Evolutionary conservation across 2,329 filamentous ascomycete species (phyloP).

Genomic region (Bimuria novae-zelandiae): DNA sequence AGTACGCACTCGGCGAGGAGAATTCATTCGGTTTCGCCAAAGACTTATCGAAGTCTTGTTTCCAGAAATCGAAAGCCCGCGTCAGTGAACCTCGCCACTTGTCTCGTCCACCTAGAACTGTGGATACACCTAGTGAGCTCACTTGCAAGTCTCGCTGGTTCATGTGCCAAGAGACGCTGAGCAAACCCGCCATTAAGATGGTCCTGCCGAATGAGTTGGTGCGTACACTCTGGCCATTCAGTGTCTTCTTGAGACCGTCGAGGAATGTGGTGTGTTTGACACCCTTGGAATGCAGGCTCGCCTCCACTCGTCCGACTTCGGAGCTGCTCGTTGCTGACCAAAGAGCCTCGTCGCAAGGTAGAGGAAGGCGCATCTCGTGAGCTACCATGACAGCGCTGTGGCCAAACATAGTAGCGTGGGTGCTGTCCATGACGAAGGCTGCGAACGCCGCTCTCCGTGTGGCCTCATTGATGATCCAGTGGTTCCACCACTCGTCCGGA

Average conservation of each 20-base stretch:
- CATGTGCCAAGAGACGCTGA: constrained; percentile 97
- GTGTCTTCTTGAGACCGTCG: constrained; percentile 85
- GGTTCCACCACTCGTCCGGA: constrained; percentile 89
- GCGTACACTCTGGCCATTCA: constrained; percentile 81
- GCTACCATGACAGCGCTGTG: constrained; percentile 97
- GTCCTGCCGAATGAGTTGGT: constrained; percentile 94
- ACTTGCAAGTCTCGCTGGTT: constrained; percentile 94
- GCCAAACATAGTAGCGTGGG: constrained; percentile 96
- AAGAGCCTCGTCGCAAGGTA: constrained; percentile 89
- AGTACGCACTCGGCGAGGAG: constrained; percentile 33
- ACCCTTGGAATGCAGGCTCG: constrained; percentile 77
- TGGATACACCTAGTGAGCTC: constrained; percentile 78
- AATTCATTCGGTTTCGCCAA: constrained; percentile 61
- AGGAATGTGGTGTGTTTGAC: constrained; percentile 86
- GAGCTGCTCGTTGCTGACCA: constrained; percentile 89
- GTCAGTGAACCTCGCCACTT: constrained; percentile 89
- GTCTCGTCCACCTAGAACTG: constrained; percentile 81
- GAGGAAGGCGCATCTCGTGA: constrained; percentile 86
- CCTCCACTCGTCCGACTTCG: constrained; percentile 83
- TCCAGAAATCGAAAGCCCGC: constrained; percentile 92
- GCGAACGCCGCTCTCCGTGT: constrained; percentile 89
- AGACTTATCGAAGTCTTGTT: constrained; percentile 84
- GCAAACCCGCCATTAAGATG: constrained; percentile 88
- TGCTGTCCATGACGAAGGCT: constrained; percentile 93
- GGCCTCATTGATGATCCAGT: constrained; percentile 94